Evolutionary conservation across 805 yeast genomes (phyloP), one percentile per base, ranked within the genome.

Genomic region (Zygosaccharomyces bailii): DNA sequence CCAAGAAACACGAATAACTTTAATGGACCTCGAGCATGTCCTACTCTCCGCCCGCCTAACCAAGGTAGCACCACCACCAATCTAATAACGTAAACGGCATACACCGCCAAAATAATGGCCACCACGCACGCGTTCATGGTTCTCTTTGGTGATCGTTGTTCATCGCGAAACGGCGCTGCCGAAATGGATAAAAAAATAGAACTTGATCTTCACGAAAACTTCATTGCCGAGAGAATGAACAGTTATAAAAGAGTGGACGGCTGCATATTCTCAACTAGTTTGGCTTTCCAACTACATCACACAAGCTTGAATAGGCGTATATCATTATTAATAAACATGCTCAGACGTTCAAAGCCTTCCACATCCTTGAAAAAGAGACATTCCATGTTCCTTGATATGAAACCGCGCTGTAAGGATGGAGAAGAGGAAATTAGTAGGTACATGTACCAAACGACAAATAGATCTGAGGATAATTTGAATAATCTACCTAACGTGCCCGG

Each of bases 1-100:
- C 98, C 98, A 8, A 91, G 66, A n/a, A 88, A 72, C 0, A 85
- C 69, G 75, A 85, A 73, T 18, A 78, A 46, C 34, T 63, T 65
- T 4, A 59, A 34, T 5, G 52, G 56, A 4, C 42, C 39, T 14
- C 19, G 16, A 13, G 34, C 35, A 27, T 24, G 29, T 21, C 24
- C 20, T n/a, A 18, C 16, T 20, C 25, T 16, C 16, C 18, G 31
- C 19, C 21, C 17, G 4, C 34, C 21, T 42, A 43, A 36, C 45
- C 55, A 50, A 4, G 63, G 61, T 19, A 59, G 24, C 6, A 56
- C 49, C 3, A 39, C 24, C 24, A 57, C 44, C 29, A 57, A 18
- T 11, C 60, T 45, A 9, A 49, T 38, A 10, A 50, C 33, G 33
- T 44, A 50, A 5, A 36, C 32, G 9, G 53, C 41, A 14, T 48